A percentile compares a stretch with the other conserved stretches of the same genome.
phyloP scores from a whole-genome alignment of 2,329 filamentous ascomycete species.

The Graphilbum ipis-grandicollis region DNA sequence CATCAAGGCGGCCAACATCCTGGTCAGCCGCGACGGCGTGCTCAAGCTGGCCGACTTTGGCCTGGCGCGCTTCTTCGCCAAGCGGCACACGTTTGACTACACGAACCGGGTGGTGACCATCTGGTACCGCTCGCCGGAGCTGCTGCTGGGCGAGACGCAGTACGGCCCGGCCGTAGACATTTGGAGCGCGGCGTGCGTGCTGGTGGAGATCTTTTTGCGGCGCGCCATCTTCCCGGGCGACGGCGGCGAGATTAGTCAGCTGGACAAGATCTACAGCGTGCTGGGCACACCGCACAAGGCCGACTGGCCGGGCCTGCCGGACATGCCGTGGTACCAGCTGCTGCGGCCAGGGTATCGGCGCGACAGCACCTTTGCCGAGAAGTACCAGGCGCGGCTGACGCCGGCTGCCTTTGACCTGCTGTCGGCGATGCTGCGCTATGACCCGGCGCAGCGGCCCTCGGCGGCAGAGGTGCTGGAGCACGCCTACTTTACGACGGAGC shows the following conservation, averaged over 20 bases:
- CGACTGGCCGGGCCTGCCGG: constrained; percentile 79
- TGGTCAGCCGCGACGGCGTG: constrained; percentile 76
- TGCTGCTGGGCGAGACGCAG: constrained; percentile 78
- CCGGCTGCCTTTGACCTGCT: constrained; percentile 72
- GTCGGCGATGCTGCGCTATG: constrained; percentile 71
- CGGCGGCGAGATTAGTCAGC: constrained; percentile 84
- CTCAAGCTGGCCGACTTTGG: constrained; percentile 94
- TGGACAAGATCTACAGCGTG: constrained; percentile 91
- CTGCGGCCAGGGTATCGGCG: constrained; percentile 61
- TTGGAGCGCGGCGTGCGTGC: constrained; percentile 93
- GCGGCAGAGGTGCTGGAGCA: constrained; percentile 75
- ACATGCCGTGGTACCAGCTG: constrained; percentile 95
- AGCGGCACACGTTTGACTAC: constrained; percentile 81
- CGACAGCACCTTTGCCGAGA: constrained; percentile 62
- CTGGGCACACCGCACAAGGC: constrained; percentile 71
- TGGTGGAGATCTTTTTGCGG: constrained; percentile 89
- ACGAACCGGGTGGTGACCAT: constrained; percentile 98
- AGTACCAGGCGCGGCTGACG: constrained; percentile 62
- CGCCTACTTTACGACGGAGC: constrained; percentile 72
- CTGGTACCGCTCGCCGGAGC: constrained; percentile 86
- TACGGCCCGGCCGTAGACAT: constrained; percentile 86
- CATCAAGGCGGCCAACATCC: constrained; percentile 95
- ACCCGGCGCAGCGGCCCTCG: constrained; percentile 67
- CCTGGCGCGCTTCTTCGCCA: constrained; percentile 88
- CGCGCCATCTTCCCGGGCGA: constrained; percentile 92